Base-by-base conservation (phyloP, 345 rosid species). In the Euphorbia lathyris region DNA sequence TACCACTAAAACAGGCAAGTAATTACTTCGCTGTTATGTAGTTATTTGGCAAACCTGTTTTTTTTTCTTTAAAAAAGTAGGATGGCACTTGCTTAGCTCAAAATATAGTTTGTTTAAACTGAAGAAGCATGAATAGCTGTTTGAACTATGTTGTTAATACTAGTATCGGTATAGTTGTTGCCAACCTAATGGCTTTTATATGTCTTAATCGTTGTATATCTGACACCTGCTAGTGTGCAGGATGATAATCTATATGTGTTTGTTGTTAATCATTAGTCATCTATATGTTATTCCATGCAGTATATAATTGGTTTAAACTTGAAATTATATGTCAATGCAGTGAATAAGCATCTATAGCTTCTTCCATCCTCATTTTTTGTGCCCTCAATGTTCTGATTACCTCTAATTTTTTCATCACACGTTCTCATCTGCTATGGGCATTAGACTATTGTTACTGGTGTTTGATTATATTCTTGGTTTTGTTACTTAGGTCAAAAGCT, bases 1-100 rank as follows among this genome's bases (percentile, higher is more conserved):
- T 87, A 61, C 98, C 96, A 20, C 76, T 92, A 71, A 90, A 92
- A 74, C 96, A 90, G 90, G 95, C 85, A 83, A 80, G 68, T 60
- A 9, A 9, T 32, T 53, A 4, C 3, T 10, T 26, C 53, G 29
- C 14, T 22, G 22, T 59, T 26, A 0, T 20, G 3, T 25, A 12
- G 48, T 64, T 43, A 43, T 42, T 13, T 64, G 36, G 43, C 43
- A 40, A 40, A 40, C 43, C 43, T 40, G 43, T 8, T 20, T 7
- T 3, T 22, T 8, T 38, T 59, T 32, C 30, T 2, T 34, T 13
- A 20, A 19, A 19, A 12, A 42, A 63, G 51, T 12, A 22, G 47
- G 22, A 3, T 40, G 30, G 17, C 52, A 63, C 17, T 40, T 58
- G 27, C 19, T 27, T 40, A 17, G 45, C 34, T 57, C 27, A 56